Base-by-base conservation (phyloP, 805 yeast genomes). In the Nakazawaea sp. region DNA sequence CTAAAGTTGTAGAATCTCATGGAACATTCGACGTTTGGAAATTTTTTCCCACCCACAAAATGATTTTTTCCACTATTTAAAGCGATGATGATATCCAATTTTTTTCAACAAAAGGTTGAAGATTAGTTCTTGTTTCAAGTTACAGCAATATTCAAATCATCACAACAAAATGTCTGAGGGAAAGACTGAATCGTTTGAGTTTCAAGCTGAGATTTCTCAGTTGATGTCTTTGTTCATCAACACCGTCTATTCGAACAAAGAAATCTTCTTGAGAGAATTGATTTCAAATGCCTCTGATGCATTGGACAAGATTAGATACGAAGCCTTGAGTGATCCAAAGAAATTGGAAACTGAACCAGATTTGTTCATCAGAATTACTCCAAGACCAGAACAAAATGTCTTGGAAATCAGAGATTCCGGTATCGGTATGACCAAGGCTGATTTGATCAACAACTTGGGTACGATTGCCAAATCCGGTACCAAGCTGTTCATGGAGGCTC, bases 191-290 rank as follows among this genome's bases (percentile, higher is more conserved):
- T 81, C 94, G 43, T 86, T 77, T 64, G 97, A 90, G 75, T 92
- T 92, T 71, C 96, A 94, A 70, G 99, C 99, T 78, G 99, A 92
- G 88, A 92, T 92, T 70, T 87, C 97, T 82, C 98, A 92, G 95
- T 78, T 92, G 80, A 83, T 92, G 97, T 87, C 97, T 68, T 81
- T 92, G 78, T 87, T 92, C 88, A 92, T 92, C 73, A 92, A 92
- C 87, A 92, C 99, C 41, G 99, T 92, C 58, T 92, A 92, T 72
- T 92, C 98, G 38, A 92, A 92, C 82, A 92, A 92, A 75, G 99
- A 92, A 69, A 92, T 92, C 56, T 92, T 92, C 81, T 74, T 92
- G 60, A 90, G 99, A 84, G 99, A 92, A 68, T 77, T 92, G 73
- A 86, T 92, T 59, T 92, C 98, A 48, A 92, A 92, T 70, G 96